phyloP scores from a whole-genome alignment of 2,329 filamentous ascomycete genomes.

The Botrytis byssoidea region DNA sequence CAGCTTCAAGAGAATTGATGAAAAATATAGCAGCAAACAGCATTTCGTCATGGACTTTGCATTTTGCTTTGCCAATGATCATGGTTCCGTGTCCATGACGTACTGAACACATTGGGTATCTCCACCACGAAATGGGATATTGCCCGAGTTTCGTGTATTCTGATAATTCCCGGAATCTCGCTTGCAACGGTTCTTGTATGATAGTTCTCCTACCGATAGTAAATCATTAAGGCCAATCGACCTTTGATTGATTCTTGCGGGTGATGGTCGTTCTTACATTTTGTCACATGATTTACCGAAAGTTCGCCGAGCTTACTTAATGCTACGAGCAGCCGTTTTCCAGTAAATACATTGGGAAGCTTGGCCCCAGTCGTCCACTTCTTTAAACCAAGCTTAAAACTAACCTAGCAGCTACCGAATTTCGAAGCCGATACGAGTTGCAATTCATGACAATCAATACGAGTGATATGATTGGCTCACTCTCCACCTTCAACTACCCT shows the following conservation, averaged over 20 bases:
- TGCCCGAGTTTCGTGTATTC: neutral
- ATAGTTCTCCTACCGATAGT: too few relatives aligned
- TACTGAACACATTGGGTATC: neutral
- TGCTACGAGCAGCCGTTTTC: neutral
- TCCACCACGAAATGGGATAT: neutral
- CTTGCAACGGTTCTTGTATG: neutral
- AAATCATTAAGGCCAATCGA: too few relatives aligned
- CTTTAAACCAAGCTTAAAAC: neutral
- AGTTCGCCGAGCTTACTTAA: conserved; percentile 4
- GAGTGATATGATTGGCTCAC: neutral
- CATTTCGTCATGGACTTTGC: neutral
- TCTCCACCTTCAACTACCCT: neutral
- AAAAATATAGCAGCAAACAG: neutral
- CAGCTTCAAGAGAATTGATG: too few relatives aligned
- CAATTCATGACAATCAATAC: conserved; percentile 8
- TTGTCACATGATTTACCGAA: neutral
- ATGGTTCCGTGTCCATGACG: neutral
- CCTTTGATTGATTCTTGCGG: neutral
- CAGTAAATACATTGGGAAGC: neutral
- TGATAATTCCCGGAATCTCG: neutral
- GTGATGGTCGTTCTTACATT: neutral
- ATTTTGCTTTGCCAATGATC: neutral
- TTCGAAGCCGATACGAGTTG: conserved; percentile 20
- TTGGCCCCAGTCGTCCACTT: neutral
- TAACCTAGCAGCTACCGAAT: conserved; percentile 21